A percentile compares a stretch with the other conserved stretches of the same genome.
phyloP scores from a whole-genome alignment of 1,284 basidiomycete species.

The Athelia sp. region DNA sequence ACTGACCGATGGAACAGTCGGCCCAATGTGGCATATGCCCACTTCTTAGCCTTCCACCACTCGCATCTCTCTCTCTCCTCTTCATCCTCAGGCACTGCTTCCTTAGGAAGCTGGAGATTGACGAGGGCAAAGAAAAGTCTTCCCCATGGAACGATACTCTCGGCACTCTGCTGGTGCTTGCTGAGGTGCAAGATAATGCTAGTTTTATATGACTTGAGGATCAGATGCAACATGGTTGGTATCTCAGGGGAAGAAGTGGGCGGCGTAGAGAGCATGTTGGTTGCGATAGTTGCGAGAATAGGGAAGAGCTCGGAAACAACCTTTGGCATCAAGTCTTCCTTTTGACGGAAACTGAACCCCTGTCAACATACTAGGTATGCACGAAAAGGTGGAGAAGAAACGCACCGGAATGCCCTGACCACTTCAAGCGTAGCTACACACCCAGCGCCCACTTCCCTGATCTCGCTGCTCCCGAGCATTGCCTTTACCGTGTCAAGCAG shows the following conservation, averaged over 20 bases:
- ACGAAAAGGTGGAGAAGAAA: not conserved
- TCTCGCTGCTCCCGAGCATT: constrained; percentile 57
- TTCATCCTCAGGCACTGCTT: constrained; percentile 62
- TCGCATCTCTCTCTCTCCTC: constrained; percentile 73
- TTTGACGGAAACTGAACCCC: constrained; percentile 56
- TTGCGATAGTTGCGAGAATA: constrained; percentile 64
- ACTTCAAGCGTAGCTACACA: constrained; percentile 72
- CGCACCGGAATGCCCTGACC: constrained; percentile 64
- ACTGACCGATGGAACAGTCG: constrained; percentile 67
- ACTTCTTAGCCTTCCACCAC: constrained; percentile 90
- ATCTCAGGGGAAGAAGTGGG: constrained; percentile 60
- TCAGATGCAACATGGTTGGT: constrained; percentile 74
- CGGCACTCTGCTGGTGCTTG: constrained; percentile 65
- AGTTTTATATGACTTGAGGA: constrained; percentile 80
- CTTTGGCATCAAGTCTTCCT: constrained; percentile 49
- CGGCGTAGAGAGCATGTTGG: constrained; percentile 57
- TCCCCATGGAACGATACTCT: constrained; percentile 81
- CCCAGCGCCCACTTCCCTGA: constrained; percentile 73
- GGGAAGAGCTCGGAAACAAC: constrained; percentile 68
- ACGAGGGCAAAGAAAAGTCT: constrained; percentile 75
- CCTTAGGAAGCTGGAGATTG: constrained; percentile 60
- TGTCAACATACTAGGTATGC: not conserved
- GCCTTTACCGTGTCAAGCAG: constrained; percentile 59
- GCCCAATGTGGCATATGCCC: constrained; percentile 76
- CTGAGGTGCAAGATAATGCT: constrained; percentile 71